Conservation (phyloP, 225 moss, liverwort and hornwort genomes). For the Bryum argenteum region DNA sequence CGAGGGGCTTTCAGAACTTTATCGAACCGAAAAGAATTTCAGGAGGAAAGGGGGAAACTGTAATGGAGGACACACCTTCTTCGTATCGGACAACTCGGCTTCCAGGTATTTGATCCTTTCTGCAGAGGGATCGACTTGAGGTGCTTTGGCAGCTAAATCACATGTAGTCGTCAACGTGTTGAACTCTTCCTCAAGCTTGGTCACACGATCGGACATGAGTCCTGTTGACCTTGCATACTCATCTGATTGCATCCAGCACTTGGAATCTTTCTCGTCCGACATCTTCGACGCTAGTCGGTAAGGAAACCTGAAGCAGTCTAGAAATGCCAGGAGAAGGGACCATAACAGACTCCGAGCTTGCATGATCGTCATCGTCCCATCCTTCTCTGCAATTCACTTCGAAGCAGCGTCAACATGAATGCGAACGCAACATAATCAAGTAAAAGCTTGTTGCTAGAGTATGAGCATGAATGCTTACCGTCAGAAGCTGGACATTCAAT, state of each 20-base stretch:
- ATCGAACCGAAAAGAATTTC: background rate
- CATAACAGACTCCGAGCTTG: constrained; percentile 46
- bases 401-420: constrained; percentile 19
- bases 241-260: constrained; percentile 37
- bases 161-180: constrained; percentile 37
- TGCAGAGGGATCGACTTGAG: constrained; percentile 38
- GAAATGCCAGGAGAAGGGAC: constrained; percentile 44
- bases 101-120: constrained; percentile 72
- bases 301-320: constrained; percentile 50
- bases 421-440: constrained; percentile 1
- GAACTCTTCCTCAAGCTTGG: constrained; percentile 51
- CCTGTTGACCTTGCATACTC: constrained; percentile 34
- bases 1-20: constrained; percentile 30
- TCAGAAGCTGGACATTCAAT: constrained; percentile 18
- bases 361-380: constrained; percentile 25
- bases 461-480: constrained; percentile 31
- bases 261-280: constrained; percentile 38
- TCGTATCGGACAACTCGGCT: constrained; percentile 76
- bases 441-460: background rate
- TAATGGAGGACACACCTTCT: constrained; percentile 55
- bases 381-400: constrained; percentile 37
- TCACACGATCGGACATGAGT: constrained; percentile 43
- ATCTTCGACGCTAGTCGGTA: constrained; percentile 40
- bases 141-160: constrained; percentile 35
- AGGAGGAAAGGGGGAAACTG: constrained; percentile 6